Percentiles rank a stretch among this genome's conserved stretches.
Conservation (phyloP, 805 yeast species). For the Wickerhamomyces rabaulensis region DNA sequence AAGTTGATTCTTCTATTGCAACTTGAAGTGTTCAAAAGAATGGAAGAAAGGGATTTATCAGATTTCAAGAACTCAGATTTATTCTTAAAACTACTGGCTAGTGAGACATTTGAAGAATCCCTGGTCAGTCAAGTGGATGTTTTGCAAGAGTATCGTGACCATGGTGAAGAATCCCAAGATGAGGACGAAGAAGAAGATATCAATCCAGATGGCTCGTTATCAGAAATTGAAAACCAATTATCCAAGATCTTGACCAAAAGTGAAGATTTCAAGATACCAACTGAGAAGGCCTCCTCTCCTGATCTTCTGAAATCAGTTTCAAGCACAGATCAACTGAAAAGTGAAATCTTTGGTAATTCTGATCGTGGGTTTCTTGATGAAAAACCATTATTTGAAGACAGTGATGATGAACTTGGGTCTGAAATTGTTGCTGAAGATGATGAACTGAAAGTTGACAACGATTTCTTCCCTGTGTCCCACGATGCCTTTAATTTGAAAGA, state of each 20-base stretch:
- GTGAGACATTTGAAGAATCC: slow-evolving; percentile 30
- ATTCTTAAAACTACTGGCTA: slow-evolving; percentile 48
- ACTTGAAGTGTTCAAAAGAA: slow-evolving; percentile 39
- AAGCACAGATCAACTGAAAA: slow-evolving; percentile 11
- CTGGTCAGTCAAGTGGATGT: slow-evolving; percentile 23
- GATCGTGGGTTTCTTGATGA: slow-evolving; percentile 18
- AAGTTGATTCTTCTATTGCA: slow-evolving; percentile 57
- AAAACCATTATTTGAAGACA: slow-evolving; percentile 23
- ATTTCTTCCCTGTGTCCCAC: slow-evolving; percentile 56
- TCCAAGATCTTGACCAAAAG: slow-evolving; percentile 25
- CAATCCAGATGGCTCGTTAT: slow-evolving; percentile 7
- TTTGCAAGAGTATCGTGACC: slow-evolving; percentile 6
- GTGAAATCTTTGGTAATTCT: slow-evolving; percentile 21
- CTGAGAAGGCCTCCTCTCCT: background rate
- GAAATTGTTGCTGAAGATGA: slow-evolving; percentile 19
- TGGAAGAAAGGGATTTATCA: slow-evolving; percentile 50
- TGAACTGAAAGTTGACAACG: slow-evolving; percentile 27
- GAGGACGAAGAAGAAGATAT: background rate
- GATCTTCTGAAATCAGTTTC: background rate
- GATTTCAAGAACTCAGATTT: slow-evolving; percentile 56
- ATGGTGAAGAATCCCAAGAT: background rate
- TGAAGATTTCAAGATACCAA: background rate
- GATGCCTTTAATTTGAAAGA: slow-evolving; percentile 62
- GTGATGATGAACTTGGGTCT: slow-evolving; percentile 7
- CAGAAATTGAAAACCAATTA: slow-evolving; percentile 29